Evolutionary conservation across 108 stramenopile species (phyloP).

Genomic region (Tribonema minus): DNA sequence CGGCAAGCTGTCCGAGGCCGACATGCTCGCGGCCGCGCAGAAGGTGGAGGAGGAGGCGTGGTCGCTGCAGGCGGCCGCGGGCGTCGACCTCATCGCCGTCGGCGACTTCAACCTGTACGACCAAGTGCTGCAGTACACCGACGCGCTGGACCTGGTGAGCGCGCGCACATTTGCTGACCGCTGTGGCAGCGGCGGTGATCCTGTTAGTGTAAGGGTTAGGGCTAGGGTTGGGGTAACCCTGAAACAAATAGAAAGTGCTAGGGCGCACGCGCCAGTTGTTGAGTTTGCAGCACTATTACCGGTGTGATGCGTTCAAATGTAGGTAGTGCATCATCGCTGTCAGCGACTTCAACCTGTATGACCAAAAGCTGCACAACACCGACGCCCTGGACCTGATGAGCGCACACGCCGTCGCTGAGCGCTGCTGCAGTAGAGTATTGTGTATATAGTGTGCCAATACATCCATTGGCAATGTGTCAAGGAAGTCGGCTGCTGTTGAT

Average conservation of each 20-base stretch:
- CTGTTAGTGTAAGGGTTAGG: neutral
- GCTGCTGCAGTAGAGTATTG: neutral
- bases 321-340: conserved; percentile 54
- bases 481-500: too few relatives aligned
- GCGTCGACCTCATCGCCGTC: conserved; percentile 54
- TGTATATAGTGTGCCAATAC: neutral
- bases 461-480: neutral
- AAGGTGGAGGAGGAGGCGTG: conserved; percentile 53
- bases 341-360: conserved; percentile 61
- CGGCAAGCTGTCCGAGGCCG: conserved; percentile 26
- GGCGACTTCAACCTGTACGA: conserved; percentile 64
- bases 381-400: conserved; percentile 47
- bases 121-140: conserved; percentile 49
- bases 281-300: too few relatives aligned
- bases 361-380: conserved; percentile 51
- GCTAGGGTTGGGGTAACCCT: neutral
- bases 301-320: too few relatives aligned
- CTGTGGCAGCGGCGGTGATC: neutral
- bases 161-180: conserved; percentile 2
- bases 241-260: neutral
- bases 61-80: conserved; percentile 57
- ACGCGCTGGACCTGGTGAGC: conserved; percentile 43
- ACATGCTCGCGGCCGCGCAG: conserved; percentile 30
- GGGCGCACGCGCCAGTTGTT: too few relatives aligned
- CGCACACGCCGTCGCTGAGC: neutral